These are phyloP conservation scores for Paraphaeosphaeria minitans DNA, from an alignment of 2,329 filamentous ascomycete genomes.

Conservation along the genomic window DNA sequence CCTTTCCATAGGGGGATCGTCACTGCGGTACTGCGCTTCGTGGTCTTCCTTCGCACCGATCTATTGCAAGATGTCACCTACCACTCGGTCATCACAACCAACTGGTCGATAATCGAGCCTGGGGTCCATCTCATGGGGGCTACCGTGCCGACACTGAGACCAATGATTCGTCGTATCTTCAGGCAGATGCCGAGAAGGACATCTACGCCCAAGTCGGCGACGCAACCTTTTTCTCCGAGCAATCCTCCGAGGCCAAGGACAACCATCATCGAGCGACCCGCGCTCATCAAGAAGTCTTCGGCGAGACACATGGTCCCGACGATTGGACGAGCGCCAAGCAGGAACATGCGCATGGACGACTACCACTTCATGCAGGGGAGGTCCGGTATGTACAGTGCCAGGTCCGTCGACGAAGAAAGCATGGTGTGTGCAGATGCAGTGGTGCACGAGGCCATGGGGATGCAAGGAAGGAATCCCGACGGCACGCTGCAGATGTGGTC, in stretches of 20 bases:
- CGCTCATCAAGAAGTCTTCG: constrained; percentile 14
- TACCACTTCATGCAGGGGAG: constrained; percentile 20
- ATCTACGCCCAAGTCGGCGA: constrained; percentile 1
- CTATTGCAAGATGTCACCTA: constrained; percentile 24
- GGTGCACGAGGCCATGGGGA: constrained; percentile 17
- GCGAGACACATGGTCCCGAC: constrained; percentile 14
- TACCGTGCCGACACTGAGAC: constrained; percentile 25
- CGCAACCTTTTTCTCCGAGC: background rate
- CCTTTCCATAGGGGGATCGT: constrained; percentile 17
- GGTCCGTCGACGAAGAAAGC: constrained; percentile 25
- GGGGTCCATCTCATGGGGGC: constrained; percentile 26
- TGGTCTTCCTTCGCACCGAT: constrained; percentile 20
- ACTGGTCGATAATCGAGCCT: constrained; percentile 28
- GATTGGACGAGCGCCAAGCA: constrained; percentile 18
- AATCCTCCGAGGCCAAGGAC: constrained; percentile 3
- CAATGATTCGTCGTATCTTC: constrained; percentile 18
- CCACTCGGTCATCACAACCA: constrained; percentile 16
- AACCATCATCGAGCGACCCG: constrained; percentile 7
- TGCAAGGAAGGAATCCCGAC: constrained; percentile 23
- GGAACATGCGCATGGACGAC: constrained; percentile 19
- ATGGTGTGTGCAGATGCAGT: constrained; percentile 27
- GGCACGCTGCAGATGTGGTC: constrained; percentile 19
- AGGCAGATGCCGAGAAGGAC: constrained; percentile 3
- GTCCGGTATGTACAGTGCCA: constrained; percentile 9
- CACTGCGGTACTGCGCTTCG: constrained; percentile 23